Conservation (phyloP, 2,329 filamentous ascomycete species). For the Colletotrichum noveboracense region DNA sequence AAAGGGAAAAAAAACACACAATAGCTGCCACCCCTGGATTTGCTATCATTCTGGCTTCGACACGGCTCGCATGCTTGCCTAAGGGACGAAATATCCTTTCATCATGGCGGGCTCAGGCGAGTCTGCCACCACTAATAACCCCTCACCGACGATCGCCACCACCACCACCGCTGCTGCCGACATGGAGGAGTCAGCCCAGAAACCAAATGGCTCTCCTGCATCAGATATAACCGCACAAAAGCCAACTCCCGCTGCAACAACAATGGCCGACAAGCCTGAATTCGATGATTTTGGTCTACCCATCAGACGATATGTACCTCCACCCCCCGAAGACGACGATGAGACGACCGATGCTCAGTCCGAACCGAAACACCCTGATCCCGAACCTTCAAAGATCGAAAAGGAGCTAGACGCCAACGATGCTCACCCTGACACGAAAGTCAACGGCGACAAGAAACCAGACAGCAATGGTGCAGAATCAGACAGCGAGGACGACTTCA, state of each 20-base stretch:
- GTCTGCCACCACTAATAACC: constrained; percentile 4
- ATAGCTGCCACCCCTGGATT: background rate
- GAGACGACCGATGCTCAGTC: background rate
- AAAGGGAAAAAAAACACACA: constrained; percentile 1
- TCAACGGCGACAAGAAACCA: background rate
- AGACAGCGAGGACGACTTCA: constrained; percentile 31
- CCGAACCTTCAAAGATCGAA: constrained; percentile 1
- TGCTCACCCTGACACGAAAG: constrained; percentile 5
- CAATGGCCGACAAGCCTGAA: constrained; percentile 45
- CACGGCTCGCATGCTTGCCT: constrained; percentile 10
- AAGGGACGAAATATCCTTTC: constrained; percentile 2
- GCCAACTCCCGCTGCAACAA: constrained; percentile 29
- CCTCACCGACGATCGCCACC: background rate
- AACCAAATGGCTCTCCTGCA: constrained; percentile 5
- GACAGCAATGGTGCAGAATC: constrained; percentile 21
- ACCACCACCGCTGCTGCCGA: constrained; percentile 24
- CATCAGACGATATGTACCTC: constrained; percentile 54
- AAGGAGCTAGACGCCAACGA: background rate
- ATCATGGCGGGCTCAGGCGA: constrained; percentile 20
- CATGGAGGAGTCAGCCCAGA: constrained; percentile 24
- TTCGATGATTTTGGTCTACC: constrained; percentile 77
- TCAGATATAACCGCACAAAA: constrained; percentile 31
- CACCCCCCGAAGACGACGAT: constrained; percentile 24
- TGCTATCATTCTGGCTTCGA: background rate
- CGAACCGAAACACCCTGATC: background rate